Conservation (phyloP, 2,329 filamentous ascomycete genomes). For the Penicillium sp. region DNA sequence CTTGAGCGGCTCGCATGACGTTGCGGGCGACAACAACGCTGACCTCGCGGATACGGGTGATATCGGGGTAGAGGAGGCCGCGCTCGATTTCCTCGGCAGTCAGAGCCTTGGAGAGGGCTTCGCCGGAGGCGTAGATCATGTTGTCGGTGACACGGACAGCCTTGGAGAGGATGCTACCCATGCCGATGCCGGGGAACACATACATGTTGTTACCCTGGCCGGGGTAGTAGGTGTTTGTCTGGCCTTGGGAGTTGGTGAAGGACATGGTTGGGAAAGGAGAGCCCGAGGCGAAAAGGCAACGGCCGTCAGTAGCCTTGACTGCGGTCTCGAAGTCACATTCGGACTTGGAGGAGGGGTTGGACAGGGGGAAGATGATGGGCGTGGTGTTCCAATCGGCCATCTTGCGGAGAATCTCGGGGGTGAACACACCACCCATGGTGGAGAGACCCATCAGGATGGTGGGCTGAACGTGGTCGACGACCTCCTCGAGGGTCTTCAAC, state of each 20-base stretch:
- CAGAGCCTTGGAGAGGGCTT: slow-evolving; percentile 73
- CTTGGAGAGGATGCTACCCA: slow-evolving; percentile 90
- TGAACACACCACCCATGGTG: slow-evolving; percentile 93
- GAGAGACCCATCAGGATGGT: slow-evolving; percentile 93
- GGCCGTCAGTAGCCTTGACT: slow-evolving; percentile 84
- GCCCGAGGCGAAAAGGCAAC: slow-evolving; percentile 89
- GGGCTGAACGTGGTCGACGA: slow-evolving; percentile 92
- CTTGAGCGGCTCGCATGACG: slow-evolving; percentile 88
- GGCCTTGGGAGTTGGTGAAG: slow-evolving; percentile 59
- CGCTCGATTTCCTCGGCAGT: slow-evolving; percentile 76
- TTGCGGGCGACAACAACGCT: slow-evolving; percentile 81
- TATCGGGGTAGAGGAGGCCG: slow-evolving; percentile 85
- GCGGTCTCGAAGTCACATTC: slow-evolving; percentile 98
- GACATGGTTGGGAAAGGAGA: slow-evolving; percentile 80
- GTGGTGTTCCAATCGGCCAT: slow-evolving; percentile 64
- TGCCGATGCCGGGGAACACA: slow-evolving; percentile 93
- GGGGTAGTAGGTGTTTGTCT: slow-evolving; percentile 66
- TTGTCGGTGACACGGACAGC: slow-evolving; percentile 80
- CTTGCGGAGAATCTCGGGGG: slow-evolving; percentile 73
- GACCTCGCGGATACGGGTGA: slow-evolving; percentile 88
- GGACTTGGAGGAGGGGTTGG: slow-evolving; percentile 93
- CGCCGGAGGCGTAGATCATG: slow-evolving; percentile 95
- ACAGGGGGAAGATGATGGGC: slow-evolving; percentile 93
- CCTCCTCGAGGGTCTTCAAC: slow-evolving; percentile 77
- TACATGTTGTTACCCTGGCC: slow-evolving; percentile 83